Base-by-base conservation (phyloP, 2,329 filamentous ascomycete species). In the Alternaria sp. region DNA sequence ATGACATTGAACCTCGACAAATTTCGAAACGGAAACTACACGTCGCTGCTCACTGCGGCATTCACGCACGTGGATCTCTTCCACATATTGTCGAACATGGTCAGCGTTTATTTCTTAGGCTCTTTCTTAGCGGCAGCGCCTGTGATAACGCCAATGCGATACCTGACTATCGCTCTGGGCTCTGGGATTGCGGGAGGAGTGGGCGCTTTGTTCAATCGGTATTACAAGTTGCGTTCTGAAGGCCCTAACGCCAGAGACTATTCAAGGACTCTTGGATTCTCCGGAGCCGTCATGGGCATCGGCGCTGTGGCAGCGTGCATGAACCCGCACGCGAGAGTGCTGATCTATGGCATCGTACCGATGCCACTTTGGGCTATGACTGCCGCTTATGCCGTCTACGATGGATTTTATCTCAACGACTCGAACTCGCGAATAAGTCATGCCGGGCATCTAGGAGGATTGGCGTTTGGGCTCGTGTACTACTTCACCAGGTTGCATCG, bases 381-480 rank as follows among this genome's bases (percentile, higher is more conserved):
- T 4, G 57, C 65, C 0, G 76, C 71, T 2, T 84, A 80, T 65
- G 76, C 78, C 2, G 69, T 73, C 0, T 71, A 78, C 37, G 83
- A 84, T 69, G 71, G 76, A 2, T 83, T 77, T 63, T 77, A 75
- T 62, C 43, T 84, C 37, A 74, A 80, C 55, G 64, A 69, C 37
- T 49, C 65, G 5, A 71, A 62, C 10, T 74, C 68, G 18, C 61
- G 54, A 6, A 65, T 79, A 9, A 82, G 72, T 5, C 83, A 85
- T 74, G 74, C 78, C 18, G 83, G 82, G 8, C 83, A 85, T 76
- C 58, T 85, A 14, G 83, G 83, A 6, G 83, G 83, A 0, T 56
- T 77, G 20, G 72, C 72, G 0, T 84, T 82, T 68, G 83, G 83
- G 0, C 55, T 72, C 14, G 45, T 68, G 18, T 79, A 78, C 55